Evolutionary conservation across 2,329 filamentous ascomycete species (phyloP).

Genomic region (Colletotrichum tropicale): DNA sequence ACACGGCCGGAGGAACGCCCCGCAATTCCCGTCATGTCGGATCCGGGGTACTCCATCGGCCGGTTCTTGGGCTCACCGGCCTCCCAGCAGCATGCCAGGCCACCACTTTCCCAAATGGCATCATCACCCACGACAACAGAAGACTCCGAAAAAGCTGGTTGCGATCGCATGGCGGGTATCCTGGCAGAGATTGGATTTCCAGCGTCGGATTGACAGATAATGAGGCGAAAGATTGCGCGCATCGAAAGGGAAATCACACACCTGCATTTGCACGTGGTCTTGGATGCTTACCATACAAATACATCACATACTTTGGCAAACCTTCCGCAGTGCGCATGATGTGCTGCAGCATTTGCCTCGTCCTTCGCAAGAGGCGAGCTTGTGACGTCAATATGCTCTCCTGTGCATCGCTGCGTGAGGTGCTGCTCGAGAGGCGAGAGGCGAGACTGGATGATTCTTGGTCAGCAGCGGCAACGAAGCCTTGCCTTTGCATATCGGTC

Average conservation of each 20-base stretch:
- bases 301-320: neutral
- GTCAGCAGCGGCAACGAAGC: neutral
- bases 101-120: neutral
- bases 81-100: neutral
- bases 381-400: neutral
- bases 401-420: neutral
- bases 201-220: neutral
- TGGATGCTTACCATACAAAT: neutral
- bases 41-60: neutral
- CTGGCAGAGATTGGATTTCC: neutral
- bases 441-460: neutral
- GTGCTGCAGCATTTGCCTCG: neutral
- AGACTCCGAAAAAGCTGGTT: neutral
- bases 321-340: neutral
- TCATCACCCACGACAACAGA: neutral
- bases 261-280: neutral
- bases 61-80: neutral
- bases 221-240: neutral
- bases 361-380: neutral
- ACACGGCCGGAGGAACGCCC: neutral
- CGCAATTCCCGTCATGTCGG: slow-evolving; percentile 3
- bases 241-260: neutral
- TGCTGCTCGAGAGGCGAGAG: neutral
- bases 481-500: neutral
- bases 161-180: neutral